Conservation (phyloP, 495 filamentous ascomycete species). For the Tuber melanosporum region DNA sequence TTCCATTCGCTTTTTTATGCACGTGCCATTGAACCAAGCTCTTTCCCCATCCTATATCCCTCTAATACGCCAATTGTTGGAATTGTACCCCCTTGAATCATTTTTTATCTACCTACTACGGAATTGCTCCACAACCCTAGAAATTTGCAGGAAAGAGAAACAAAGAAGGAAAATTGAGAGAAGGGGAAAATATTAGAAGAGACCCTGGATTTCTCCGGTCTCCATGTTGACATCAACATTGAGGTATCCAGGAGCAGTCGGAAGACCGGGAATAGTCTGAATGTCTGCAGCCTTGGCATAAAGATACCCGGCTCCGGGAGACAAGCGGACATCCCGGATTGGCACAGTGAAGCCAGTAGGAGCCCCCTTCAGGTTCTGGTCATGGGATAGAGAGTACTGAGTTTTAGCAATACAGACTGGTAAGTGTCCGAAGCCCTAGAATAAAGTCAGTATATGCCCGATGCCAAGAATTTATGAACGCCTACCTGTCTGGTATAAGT, state of each 20-base stretch:
- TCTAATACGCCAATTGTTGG: slow-evolving; percentile 34
- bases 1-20: background rate
- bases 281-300: slow-evolving; percentile 96
- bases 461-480: slow-evolving; percentile 48
- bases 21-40: background rate
- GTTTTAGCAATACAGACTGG: slow-evolving; percentile 47
- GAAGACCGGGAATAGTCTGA: slow-evolving; percentile 93
- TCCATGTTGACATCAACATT: slow-evolving; percentile 87
- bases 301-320: slow-evolving; percentile 75
- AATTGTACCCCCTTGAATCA: slow-evolving; percentile 10
- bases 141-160: slow-evolving; percentile 16
- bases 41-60: slow-evolving; percentile 18
- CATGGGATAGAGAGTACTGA: slow-evolving; percentile 93
- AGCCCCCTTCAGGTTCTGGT: slow-evolving; percentile 90
- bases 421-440: slow-evolving; percentile 53
- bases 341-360: slow-evolving; percentile 93
- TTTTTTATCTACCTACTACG: background rate
- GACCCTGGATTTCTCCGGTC: slow-evolving; percentile 90
- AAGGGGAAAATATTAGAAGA: slow-evolving; percentile 58
- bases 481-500: slow-evolving; percentile 75
- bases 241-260: slow-evolving; percentile 90
- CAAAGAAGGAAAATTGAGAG: slow-evolving; percentile 16
- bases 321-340: slow-evolving; percentile 88
- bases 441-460: slow-evolving; percentile 87
- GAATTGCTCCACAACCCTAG: background rate